phyloP scores from a whole-genome alignment of 2,329 filamentous ascomycete species.

The Neofusicoccum umdonicola region DNA sequence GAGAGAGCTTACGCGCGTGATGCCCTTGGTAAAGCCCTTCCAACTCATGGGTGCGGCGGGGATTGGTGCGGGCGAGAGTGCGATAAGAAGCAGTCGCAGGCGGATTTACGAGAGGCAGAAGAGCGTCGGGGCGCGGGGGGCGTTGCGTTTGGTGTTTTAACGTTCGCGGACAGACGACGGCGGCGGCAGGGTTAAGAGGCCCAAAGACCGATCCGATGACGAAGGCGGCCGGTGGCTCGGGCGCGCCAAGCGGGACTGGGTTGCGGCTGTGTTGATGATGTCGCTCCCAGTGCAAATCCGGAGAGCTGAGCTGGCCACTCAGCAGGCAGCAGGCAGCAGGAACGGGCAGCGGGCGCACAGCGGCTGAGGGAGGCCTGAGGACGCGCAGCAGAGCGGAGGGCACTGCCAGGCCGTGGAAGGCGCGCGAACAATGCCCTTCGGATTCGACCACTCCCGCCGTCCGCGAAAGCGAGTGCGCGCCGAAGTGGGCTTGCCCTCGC shows the following conservation, averaged over 20 bases:
- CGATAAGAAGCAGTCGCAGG: background rate
- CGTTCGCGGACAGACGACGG: background rate
- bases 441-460: background rate
- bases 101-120: background rate
- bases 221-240: constrained; percentile 5
- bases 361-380: background rate
- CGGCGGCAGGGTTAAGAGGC: constrained; percentile 1
- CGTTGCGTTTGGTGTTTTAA: background rate
- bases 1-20: constrained; percentile 67
- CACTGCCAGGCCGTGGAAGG: background rate
- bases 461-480: no score
- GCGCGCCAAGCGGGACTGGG: constrained; percentile 1
- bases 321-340: background rate
- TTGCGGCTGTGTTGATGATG: background rate
- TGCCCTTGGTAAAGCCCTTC: constrained; percentile 90
- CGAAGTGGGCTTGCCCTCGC: no score
- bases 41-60: constrained; percentile 71
- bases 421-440: background rate
- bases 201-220: constrained; percentile 1
- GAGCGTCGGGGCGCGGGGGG: background rate
- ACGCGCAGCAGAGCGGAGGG: background rate
- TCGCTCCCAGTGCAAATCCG: constrained; percentile 4
- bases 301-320: background rate
- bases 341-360: background rate
- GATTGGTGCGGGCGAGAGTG: background rate